phyloP scores from a whole-genome alignment of 208 protist species.

The Crithidia fasciculata region DNA sequence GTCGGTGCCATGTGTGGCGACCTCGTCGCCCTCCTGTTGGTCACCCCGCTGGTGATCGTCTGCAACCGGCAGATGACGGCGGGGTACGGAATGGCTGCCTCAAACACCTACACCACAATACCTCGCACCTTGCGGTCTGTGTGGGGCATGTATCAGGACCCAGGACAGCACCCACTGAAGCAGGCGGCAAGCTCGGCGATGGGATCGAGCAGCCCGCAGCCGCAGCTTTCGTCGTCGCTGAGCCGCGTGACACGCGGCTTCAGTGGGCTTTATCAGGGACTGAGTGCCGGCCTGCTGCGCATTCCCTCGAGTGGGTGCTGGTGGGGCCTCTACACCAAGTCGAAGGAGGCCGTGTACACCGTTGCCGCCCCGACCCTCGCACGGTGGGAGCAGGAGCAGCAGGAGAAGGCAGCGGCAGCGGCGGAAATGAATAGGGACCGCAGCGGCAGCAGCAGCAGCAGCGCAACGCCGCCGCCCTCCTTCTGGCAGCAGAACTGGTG shows the following conservation, averaged over 20 bases:
- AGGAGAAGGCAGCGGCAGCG: neutral
- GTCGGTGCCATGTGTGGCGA: constrained; percentile 78
- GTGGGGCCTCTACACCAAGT: constrained; percentile 84
- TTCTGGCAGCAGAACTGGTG: constrained; percentile 74
- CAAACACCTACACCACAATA: constrained; percentile 53
- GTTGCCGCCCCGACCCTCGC: constrained; percentile 50
- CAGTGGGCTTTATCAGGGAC: constrained; percentile 72
- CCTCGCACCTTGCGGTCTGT: constrained; percentile 50
- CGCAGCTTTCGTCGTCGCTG: neutral
- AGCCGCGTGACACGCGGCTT: constrained; percentile 34
- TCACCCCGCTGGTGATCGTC: constrained; percentile 73
- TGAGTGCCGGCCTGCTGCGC: constrained; percentile 64
- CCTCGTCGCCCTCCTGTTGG: constrained; percentile 60
- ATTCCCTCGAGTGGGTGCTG: constrained; percentile 84
- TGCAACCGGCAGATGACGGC: constrained; percentile 87
- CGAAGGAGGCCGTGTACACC: constrained; percentile 75
- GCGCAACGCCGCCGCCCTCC: neutral
- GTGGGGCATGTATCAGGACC: constrained; percentile 51
- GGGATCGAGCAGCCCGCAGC: too few relatives aligned
- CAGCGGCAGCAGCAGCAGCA: neutral
- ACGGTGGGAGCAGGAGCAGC: constrained; percentile 49
- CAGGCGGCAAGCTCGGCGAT: neutral
- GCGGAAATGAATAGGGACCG: too few relatives aligned
- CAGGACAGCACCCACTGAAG: too few relatives aligned
- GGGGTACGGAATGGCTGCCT: constrained; percentile 67